phyloP scores from a whole-genome alignment of 768 basidiomycete genomes.

The Termitomyces sp. region DNA sequence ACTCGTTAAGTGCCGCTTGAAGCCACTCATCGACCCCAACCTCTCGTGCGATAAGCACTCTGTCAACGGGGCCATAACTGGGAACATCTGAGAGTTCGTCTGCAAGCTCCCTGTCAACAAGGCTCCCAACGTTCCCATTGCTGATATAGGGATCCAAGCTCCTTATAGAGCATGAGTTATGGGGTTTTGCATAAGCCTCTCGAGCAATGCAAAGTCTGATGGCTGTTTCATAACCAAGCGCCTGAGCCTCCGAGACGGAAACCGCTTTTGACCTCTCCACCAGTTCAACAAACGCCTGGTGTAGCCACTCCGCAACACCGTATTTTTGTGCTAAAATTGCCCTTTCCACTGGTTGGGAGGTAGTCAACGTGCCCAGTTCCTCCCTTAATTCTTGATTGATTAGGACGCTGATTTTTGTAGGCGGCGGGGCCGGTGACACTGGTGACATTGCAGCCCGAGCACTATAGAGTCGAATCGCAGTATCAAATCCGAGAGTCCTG shows the following conservation, averaged over 20 bases:
- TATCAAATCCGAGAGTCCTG: background rate
- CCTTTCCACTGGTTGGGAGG: background rate
- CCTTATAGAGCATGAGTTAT: background rate
- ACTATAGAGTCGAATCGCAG: background rate
- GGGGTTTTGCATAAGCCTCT: background rate
- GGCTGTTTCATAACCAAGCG: background rate
- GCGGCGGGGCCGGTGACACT: too few relatives aligned
- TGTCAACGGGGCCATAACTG: background rate
- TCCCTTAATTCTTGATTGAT: background rate
- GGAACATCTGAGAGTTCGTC: background rate
- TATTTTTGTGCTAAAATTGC: background rate
- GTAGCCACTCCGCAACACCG: background rate
- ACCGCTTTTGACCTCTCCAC: background rate
- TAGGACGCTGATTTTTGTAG: background rate
- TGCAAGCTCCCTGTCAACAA: background rate
- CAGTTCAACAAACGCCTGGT: background rate
- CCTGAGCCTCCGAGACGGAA: background rate
- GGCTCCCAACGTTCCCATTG: too few relatives aligned
- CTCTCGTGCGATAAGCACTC: background rate
- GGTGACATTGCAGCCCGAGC: background rate
- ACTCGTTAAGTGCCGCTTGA: background rate
- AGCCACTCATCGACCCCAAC: background rate
- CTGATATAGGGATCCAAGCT: background rate
- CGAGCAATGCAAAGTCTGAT: background rate
- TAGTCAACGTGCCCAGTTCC: background rate